phyloP scores from a whole-genome alignment of 805 yeast genomes.

The Torulaspora indica region DNA sequence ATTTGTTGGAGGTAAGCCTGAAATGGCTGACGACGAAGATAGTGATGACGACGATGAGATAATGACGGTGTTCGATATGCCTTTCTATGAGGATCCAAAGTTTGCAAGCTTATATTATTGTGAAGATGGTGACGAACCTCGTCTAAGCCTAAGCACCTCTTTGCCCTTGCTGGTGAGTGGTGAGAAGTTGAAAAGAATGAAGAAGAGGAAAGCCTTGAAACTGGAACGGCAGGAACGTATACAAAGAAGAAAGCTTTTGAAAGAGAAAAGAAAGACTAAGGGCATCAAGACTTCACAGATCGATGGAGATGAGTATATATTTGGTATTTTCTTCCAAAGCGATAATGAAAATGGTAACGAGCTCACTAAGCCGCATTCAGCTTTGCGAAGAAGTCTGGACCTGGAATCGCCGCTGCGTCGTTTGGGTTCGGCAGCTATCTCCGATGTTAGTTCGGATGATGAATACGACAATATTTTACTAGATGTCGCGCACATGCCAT shows the following conservation, averaged over 20 bases:
- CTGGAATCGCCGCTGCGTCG: constrained; percentile 27
- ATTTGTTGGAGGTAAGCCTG: constrained; percentile 8
- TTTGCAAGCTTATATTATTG: constrained; percentile 34
- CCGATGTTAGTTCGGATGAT: constrained; percentile 32
- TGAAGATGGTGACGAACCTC: constrained; percentile 34
- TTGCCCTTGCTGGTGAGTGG: constrained; percentile 33
- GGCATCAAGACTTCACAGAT: constrained; percentile 36
- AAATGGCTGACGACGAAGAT: constrained; percentile 23
- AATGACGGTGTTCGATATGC: constrained; percentile 37
- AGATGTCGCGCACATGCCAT: constrained; percentile 35
- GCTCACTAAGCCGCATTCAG: neutral
- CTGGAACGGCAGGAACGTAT: constrained; percentile 31
- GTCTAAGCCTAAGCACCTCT: constrained; percentile 33
- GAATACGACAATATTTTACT: constrained; percentile 35
- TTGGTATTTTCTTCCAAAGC: constrained; percentile 34
- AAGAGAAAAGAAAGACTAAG: constrained; percentile 18
- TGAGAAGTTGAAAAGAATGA: constrained; percentile 26
- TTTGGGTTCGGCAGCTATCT: constrained; percentile 19
- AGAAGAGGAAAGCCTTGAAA: constrained; percentile 30
- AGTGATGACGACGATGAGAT: constrained; percentile 34
- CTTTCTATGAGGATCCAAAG: constrained; percentile 42
- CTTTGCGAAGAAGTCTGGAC: constrained; percentile 13
- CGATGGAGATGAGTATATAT: constrained; percentile 36
- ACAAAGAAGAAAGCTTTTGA: constrained; percentile 27
- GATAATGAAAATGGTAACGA: constrained; percentile 21